Evolutionary conservation across 257 asterid genomes (phyloP), one percentile per base, ranked within the genome.

Genomic region (Solanum rostratum): DNA sequence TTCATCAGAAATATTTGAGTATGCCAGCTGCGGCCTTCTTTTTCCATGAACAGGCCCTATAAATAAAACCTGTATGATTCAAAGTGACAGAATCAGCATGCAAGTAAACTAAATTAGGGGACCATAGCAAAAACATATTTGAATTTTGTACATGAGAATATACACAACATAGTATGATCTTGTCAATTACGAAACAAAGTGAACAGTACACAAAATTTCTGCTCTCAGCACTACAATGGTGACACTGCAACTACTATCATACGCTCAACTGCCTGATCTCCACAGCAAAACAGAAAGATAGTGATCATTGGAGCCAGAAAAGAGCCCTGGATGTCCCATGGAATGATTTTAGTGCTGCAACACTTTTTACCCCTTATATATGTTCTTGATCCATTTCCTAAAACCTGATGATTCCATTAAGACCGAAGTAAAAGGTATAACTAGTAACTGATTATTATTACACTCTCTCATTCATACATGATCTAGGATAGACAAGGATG

Each of bases 41-140:
- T 89, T 93, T 70, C 98, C 97, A 84, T 90, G 92, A 84, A 96
- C 86, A 9, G 95, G 97, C 7, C 91, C 93, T 84, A 96, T 95
- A 89, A 96, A 95, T 87, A 96, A 88, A 71, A 95, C 91, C 99
- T 96, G 91, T 87, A 87, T 30, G 53, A 66, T 66, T 81, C 87
- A 85, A 78, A 78, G 63, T 50, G 62, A 76, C 3, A 71, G 63
- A 54, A 83, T 79, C 43, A 54, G 55, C 52, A 30, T 19, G 85
- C 52, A 29, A 69, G 57, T 37, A 50, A 70, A 76, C 73, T 19
- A 68, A 69, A 24, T 24, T 24, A 76, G 27, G 27, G 59, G 62
- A 49, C 39, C 46, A 8, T 8, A 49, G 82, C 43, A 49, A 76
- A 49, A 41, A 74, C 14, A 15, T 14, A 27, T 27, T 76, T 76